Evolutionary conservation across 129 eudicot species (phyloP), one percentile per base, ranked within the genome.

Genomic region (Saposhnikovia divaricata): DNA sequence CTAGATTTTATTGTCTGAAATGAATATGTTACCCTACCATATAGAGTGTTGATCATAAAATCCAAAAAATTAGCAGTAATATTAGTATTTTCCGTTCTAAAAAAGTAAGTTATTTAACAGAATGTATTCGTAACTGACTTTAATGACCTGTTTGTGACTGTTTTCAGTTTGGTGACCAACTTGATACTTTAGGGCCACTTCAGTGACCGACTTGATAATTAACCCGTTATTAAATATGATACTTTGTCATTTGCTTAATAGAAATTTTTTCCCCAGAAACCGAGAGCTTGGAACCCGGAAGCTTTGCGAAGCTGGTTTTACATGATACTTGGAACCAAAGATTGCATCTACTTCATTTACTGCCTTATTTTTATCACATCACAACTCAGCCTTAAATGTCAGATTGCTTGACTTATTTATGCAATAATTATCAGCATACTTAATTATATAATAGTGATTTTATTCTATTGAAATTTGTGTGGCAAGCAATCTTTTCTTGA

Each of bases 271-370:
- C 12, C 82, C 84, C 89, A 89, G 93, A 87, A 59, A 82, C 94
- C 94, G 21, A 80, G 91, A 80, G 89, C 89, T 75, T 87, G 89
- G 94, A 86, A 85, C 74, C 50, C 87, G 88, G 87, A 87, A 79
- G 94, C 85, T 38, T 77, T 82, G 77, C 94, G 86, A 87, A 80
- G 63, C 27, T 90, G 94, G 91, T 79, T 90, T 70, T 89, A 90
- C 82, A 85, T 86, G 21, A 82, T 90, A 53, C 68, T 86, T 46
- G 87, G 78, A 40, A 85, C 91, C 75, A 87, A 87, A 74, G 94
- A 90, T 84, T 90, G 86, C 77, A 80, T 90, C 77, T 82, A 82
- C 85, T 77, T 84, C 75, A 82, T 87, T 63, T 90, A 90, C 89
- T 86, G 89, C 81, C 85, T 90, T 77, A 82, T 83, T 75, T 90